phyloP scores from a whole-genome alignment of 2,329 filamentous ascomycete genomes.

The Colletotrichum phormii region DNA sequence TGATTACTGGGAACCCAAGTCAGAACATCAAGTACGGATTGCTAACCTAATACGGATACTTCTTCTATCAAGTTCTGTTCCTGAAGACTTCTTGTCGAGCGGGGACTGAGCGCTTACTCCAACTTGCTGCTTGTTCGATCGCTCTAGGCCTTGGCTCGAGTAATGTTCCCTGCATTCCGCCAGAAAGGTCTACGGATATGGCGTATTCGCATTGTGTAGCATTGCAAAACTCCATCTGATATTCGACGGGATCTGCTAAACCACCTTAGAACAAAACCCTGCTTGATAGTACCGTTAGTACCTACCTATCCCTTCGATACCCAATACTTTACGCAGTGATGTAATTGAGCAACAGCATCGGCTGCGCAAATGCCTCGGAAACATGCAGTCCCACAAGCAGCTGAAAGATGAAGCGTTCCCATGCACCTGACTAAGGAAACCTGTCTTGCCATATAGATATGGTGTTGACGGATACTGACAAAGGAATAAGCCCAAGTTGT shows the following conservation, averaged over 20 bases:
- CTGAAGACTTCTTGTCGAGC: background rate
- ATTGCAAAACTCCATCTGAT: background rate
- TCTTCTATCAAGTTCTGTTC: background rate
- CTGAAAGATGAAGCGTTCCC: background rate
- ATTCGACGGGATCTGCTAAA: background rate
- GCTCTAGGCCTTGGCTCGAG: conserved; percentile 5
- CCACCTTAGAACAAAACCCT: background rate
- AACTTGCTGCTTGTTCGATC: background rate
- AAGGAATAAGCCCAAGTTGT: background rate
- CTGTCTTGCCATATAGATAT: background rate
- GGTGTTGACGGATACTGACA: background rate
- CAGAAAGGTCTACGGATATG: background rate
- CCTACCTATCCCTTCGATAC: background rate
- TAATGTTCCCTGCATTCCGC: background rate
- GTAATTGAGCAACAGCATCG: background rate
- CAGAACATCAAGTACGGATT: background rate
- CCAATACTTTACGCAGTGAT: background rate
- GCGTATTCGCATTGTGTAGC: conserved; percentile 3
- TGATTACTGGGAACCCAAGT: background rate
- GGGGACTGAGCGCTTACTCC: background rate
- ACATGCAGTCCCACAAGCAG: background rate
- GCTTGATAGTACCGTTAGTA: background rate
- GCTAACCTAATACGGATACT: background rate
- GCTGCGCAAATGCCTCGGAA: background rate
- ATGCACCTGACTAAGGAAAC: background rate